These are phyloP conservation scores for Aureobasidium vineae DNA, from an alignment of 2,329 filamentous ascomycete genomes.

Conservation along the genomic window DNA sequence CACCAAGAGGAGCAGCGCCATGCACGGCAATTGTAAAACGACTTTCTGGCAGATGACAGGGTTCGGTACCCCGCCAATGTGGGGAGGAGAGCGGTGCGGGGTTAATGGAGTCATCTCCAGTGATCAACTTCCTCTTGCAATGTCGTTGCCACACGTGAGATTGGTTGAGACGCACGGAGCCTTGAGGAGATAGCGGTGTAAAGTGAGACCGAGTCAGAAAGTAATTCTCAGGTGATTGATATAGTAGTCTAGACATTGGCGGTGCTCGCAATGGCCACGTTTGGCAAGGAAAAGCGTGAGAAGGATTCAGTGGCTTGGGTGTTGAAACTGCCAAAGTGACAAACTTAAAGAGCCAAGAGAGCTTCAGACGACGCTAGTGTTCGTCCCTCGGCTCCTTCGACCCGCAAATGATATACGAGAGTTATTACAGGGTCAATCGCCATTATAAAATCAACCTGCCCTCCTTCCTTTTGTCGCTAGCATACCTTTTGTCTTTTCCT, in stretches of 20 bases:
- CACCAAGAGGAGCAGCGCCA: background rate
- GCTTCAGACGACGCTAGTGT: background rate
- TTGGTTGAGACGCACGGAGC: background rate
- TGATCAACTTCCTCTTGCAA: background rate
- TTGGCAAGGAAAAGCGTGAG: background rate
- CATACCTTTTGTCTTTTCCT: background rate
- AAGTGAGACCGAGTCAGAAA: background rate
- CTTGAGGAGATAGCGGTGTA: background rate
- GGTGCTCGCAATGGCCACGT: background rate
- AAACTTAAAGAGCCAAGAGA: background rate
- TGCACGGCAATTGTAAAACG: slow-evolving; percentile 2
- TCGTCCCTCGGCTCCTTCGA: background rate
- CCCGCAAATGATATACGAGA: background rate
- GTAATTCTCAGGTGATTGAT: background rate
- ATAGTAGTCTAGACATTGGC: background rate
- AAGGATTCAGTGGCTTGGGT: background rate
- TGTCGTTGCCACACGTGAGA: background rate
- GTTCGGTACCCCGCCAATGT: background rate
- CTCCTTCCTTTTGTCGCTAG: background rate
- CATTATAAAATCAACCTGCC: background rate
- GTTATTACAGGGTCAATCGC: background rate
- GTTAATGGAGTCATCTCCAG: background rate
- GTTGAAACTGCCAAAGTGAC: background rate
- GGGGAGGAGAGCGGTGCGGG: background rate
- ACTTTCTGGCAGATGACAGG: background rate